These are phyloP conservation scores for Ceratobasidium sp. DNA, from an alignment of 1,284 basidiomycete species.

Conservation along the genomic window DNA sequence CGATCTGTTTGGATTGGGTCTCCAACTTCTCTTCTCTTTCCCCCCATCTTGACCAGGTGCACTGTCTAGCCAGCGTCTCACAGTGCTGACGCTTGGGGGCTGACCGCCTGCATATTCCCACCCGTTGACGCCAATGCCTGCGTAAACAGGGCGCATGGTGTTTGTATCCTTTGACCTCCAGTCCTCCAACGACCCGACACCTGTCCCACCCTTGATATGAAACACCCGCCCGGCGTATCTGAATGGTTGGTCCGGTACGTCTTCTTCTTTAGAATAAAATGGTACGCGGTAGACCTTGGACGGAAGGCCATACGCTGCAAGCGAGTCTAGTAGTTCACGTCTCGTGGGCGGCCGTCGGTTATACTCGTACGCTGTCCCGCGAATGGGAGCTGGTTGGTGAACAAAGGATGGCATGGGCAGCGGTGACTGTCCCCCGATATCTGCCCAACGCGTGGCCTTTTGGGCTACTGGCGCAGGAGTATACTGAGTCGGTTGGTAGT, in stretches of 20 bases:
- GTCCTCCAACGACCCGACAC: slow-evolving; percentile 59
- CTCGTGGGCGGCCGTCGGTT: slow-evolving; percentile 61
- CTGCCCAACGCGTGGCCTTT: slow-evolving; percentile 20
- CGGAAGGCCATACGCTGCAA: slow-evolving; percentile 64
- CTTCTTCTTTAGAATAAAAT: slow-evolving; percentile 76
- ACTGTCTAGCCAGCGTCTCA: slow-evolving; percentile 59
- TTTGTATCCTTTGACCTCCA: slow-evolving; percentile 53
- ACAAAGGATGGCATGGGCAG: neutral
- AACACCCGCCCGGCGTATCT: slow-evolving; percentile 86
- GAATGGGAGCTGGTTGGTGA: neutral
- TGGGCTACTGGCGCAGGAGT: neutral
- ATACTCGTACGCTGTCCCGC: slow-evolving; percentile 59
- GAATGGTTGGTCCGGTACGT: slow-evolving; percentile 71
- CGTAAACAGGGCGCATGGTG: slow-evolving; percentile 10
- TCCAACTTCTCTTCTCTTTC: neutral
- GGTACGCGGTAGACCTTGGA: slow-evolving; percentile 76
- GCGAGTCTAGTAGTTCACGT: slow-evolving; percentile 59
- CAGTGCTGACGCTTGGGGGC: slow-evolving; percentile 66
- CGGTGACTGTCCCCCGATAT: neutral
- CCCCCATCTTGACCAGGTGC: slow-evolving; percentile 36
- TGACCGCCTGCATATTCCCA: slow-evolving; percentile 76
- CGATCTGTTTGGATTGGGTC: slow-evolving; percentile 16
- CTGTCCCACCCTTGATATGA: slow-evolving; percentile 67
- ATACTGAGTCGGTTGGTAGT: neutral
- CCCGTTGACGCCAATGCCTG: slow-evolving; percentile 55